Base-by-base conservation (phyloP, 2,329 filamentous ascomycete genomes). In the Thermoascus crustaceus region DNA sequence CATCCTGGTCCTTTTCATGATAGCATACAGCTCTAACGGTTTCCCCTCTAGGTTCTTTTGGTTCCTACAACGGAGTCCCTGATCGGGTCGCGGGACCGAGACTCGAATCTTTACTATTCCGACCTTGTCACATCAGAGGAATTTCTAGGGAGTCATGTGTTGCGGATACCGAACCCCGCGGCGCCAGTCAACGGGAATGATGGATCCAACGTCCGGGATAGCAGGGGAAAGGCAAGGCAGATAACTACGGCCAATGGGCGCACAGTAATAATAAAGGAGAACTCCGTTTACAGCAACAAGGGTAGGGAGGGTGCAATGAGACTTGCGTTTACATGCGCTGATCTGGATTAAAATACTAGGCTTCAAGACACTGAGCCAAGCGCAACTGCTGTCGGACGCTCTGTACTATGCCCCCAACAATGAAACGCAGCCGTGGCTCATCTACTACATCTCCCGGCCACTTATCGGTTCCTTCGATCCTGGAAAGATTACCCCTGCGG, bases 141-240 rank as follows among this genome's bases (percentile, higher is more conserved):
- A 52, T 96, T 98, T 60, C 75, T 98, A 39, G 86, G 80, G 44
- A 96, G 91, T 69, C 91, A 98, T 82, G 87, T 96, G 39, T 72
- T 98, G 55, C 85, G 88, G 50, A 79, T 95, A 48, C 81, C 85
- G 26, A 67, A 66, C 34, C 63, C 69, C 26, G 59, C 61, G 31
- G 68, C 69, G 16, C 61, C 63, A 34, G 55, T 59, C 37, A 61
- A 64, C 29, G 60, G 61, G 40, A 74, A 73, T 47, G 73, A 76
- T 45, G 67, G 65, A 43, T 68, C 75, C 41, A 85, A 78, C 54
- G 67, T 93, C 50, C 80, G 89, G 43, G 91, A 98, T 64, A 82
- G 78, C 57, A 80, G 87, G 60, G 84, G 83, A 45, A 96, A 96
- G 71, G 85, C 91, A 20, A 94, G 88, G 64, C 87, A 94, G 56